Base-by-base conservation (phyloP, 768 basidiomycete genomes). In the Amanita pseudoporphyria region DNA sequence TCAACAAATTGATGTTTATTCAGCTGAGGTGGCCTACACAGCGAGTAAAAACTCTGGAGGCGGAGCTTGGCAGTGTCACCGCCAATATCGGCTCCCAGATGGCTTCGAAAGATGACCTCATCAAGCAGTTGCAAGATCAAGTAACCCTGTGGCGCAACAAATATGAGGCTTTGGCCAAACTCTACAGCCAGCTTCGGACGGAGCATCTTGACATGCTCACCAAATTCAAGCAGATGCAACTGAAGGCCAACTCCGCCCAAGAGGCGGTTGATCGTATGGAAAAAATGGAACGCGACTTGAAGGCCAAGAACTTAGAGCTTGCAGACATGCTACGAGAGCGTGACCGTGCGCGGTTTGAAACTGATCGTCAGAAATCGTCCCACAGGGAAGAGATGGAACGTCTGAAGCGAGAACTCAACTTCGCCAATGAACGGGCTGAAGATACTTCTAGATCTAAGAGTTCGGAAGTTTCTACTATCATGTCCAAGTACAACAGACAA, bases 251-350 rank as follows among this genome's bases (percentile, higher is more conserved):
- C 62, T 96, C 94, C 31, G 94, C 96, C 0, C 95, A 98, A 64
- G 96, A 98, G 66, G 89, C 94, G 24, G 86, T 98, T 39, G 95
- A 99, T 64, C 84, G 84, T 56, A 97, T 99, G 93, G 96, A 98
- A 65, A 76, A 94, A 51, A 98, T 98, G 93, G 96, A 99, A 63
- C 76, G 93, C 30, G 96, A 99, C 62, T 72, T 98, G 58, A 99
- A 98, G 69, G 76, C 89, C n/a, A 99, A 99, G 78, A 99, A 97
- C 62, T 67, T 99, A 49, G 96, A 98, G 64, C 72, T 99, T 16
- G 96, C 96, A 19, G 96, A 98, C 62, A 99, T 99, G 96, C 86
- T 99, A 57, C 79, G 95, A 40, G 96, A 99, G 66, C 82, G 96
- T 30, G 96, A 99, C 62, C 77, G 94, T 49, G 93, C 95, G 31